These are phyloP conservation scores for Dysphania ambrosioides DNA, from an alignment of 148 eudicot species.

Conservation along the genomic window DNA sequence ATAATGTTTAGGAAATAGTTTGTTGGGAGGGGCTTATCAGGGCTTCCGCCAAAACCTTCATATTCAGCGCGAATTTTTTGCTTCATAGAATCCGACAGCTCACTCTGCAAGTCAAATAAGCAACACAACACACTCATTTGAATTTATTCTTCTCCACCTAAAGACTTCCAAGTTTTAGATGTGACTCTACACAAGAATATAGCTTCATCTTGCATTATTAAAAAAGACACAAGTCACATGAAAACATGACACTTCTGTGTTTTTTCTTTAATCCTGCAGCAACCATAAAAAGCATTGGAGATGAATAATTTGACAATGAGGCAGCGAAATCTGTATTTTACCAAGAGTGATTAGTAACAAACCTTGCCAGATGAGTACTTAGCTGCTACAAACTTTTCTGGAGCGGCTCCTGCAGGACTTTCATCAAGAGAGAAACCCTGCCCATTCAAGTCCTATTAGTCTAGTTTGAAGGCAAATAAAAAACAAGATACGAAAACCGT, in stretches of 20 bases:
- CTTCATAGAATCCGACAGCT: slow-evolving; percentile 80
- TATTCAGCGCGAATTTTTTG: slow-evolving; percentile 86
- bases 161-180: slow-evolving; percentile 48
- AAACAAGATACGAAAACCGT: background rate
- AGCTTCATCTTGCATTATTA: slow-evolving; percentile 55
- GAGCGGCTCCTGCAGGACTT: slow-evolving; percentile 35
- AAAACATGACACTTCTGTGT: no score
- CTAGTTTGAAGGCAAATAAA: background rate
- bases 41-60: slow-evolving; percentile 86
- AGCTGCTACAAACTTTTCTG: slow-evolving; percentile 86
- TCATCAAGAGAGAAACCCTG: slow-evolving; percentile 84
- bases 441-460: slow-evolving; percentile 14
- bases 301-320: slow-evolving; percentile 22
- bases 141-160: slow-evolving; percentile 41
- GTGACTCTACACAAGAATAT: slow-evolving; percentile 32
- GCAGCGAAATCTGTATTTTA: background rate
- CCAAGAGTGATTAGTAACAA: slow-evolving; percentile 9
- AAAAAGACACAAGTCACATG: no score
- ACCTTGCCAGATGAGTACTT: slow-evolving; percentile 89
- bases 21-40: slow-evolving; percentile 82
- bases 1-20: slow-evolving; percentile 94
- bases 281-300: slow-evolving; percentile 42
- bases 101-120: slow-evolving; percentile 78
- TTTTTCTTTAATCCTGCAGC: slow-evolving; percentile 71
- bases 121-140: slow-evolving; percentile 41